These are phyloP conservation scores for Suhomyces bribrorum DNA, from an alignment of 1,139 yeast genomes.

Conservation along the genomic window DNA sequence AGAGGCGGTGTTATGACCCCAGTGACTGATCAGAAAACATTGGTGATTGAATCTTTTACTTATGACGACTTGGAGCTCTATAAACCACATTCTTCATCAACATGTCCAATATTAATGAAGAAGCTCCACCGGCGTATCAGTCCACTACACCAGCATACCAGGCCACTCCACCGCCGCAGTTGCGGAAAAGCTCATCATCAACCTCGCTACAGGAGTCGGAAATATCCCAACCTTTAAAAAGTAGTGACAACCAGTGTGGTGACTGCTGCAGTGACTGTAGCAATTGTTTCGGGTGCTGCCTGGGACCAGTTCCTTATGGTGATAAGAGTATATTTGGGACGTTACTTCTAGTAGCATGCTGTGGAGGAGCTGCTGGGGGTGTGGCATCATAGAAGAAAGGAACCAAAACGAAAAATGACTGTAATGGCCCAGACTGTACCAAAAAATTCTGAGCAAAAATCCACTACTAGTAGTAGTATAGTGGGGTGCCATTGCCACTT, in stretches of 20 bases:
- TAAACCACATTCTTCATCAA: slow-evolving; percentile 1
- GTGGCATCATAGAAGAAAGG: neutral
- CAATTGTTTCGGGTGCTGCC: slow-evolving; percentile 22
- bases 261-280: slow-evolving; percentile 20
- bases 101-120: slow-evolving; percentile 1
- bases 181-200: slow-evolving; percentile 10
- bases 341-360: slow-evolving; percentile 16
- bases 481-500: no score
- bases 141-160: slow-evolving; percentile 13
- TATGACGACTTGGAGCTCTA: no score
- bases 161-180: slow-evolving; percentile 12
- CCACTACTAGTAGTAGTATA: no score
- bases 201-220: slow-evolving; percentile 24
- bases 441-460: no score
- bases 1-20: no score
- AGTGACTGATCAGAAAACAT: no score
- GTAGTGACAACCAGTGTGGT: slow-evolving; percentile 16
- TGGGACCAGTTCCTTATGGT: slow-evolving; percentile 18
- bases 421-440: no score
- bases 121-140: slow-evolving; percentile 13
- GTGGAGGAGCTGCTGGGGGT: slow-evolving; percentile 13
- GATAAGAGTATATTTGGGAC: slow-evolving; percentile 18
- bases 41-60: no score
- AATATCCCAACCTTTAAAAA: slow-evolving; percentile 15
- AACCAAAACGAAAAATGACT: neutral